Evolutionary conservation across 768 basidiomycete genomes (phyloP).

Genomic region (Lactarius quietus): DNA sequence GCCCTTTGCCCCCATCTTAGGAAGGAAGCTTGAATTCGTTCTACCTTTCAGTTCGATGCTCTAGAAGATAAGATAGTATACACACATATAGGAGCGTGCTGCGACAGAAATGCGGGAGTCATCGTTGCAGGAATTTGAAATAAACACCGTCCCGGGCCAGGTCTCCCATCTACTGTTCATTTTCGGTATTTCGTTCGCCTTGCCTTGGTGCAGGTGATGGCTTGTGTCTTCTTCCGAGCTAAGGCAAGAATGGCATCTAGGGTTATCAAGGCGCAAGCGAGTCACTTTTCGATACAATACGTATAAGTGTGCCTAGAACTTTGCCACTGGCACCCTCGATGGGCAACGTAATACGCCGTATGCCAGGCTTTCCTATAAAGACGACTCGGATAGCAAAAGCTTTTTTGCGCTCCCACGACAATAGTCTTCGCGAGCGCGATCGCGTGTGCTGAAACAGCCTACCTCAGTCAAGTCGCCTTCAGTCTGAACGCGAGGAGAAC

Average conservation of each 20-base stretch:
- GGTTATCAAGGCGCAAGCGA: background rate
- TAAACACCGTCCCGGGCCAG: background rate
- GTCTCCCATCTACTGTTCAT: background rate
- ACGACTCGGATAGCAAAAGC: background rate
- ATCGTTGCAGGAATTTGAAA: background rate
- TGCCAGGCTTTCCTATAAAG: background rate
- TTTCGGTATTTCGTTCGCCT: background rate
- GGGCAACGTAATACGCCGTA: background rate
- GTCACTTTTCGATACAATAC: no score
- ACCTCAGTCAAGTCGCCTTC: background rate
- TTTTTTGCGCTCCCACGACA: background rate
- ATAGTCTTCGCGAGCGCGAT: background rate
- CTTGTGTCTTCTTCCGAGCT: background rate
- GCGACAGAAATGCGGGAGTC: background rate
- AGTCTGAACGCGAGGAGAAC: constrained; percentile 1
- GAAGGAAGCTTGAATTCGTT: background rate
- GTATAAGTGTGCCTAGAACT: background rate
- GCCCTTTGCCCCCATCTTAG: no score
- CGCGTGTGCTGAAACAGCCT: background rate
- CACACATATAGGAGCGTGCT: background rate
- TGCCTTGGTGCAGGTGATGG: background rate
- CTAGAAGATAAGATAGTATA: background rate
- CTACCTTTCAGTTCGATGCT: background rate
- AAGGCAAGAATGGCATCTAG: background rate
- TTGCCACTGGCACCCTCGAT: background rate